phyloP scores from a whole-genome alignment of 805 yeast species.

The Lipomyces mesembrius region DNA sequence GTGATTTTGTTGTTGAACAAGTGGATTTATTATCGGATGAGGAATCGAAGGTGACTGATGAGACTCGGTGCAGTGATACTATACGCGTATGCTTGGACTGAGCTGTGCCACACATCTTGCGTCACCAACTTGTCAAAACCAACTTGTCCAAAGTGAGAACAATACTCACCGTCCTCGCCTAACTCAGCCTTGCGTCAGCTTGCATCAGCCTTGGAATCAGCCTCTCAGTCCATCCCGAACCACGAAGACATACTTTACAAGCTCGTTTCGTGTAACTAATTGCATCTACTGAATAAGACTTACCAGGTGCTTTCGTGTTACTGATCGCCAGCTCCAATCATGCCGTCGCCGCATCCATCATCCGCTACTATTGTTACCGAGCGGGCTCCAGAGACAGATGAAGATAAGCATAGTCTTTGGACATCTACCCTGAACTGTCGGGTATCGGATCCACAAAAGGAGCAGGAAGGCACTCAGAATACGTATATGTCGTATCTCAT shows the following conservation, averaged over 20 bases:
- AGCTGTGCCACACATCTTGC: not conserved
- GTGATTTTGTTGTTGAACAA: not conserved
- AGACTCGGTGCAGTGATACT: not conserved
- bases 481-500: conserved; percentile 76
- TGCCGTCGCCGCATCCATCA: conserved; percentile 24
- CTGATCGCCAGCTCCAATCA: not conserved
- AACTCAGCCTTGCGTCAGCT: too few relatives aligned
- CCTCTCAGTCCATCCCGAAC: not conserved
- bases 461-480: conserved; percentile 68
- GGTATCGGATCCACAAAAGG: conserved; percentile 62
- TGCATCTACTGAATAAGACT: not conserved
- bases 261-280: not conserved
- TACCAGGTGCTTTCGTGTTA: not conserved
- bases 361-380: conserved; percentile 34
- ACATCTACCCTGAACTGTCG: conserved; percentile 30
- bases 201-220: too few relatives aligned
- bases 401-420: conserved; percentile 33
- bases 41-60: not conserved
- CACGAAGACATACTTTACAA: not conserved
- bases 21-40: not conserved
- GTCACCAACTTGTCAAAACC: too few relatives aligned
- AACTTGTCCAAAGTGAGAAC: not conserved
- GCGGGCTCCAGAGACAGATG: conserved; percentile 37
- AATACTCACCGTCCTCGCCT: not conserved
- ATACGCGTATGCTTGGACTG: not conserved